These are phyloP conservation scores for Backusella tarrabulga DNA, from an alignment of 192 early-diverging fungal genomes.

Conservation along the genomic window DNA sequence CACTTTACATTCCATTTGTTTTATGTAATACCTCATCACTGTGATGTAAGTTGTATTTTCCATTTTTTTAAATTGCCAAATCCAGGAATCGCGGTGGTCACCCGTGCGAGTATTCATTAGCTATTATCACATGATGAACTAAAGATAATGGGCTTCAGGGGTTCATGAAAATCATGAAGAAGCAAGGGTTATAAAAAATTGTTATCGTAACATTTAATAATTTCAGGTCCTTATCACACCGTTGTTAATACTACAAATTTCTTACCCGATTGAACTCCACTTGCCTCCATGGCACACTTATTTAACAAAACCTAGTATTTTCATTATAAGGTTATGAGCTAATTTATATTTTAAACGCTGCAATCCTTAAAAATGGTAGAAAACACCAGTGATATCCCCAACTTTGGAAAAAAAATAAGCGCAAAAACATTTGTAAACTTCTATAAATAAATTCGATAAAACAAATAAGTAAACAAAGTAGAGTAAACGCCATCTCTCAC, in stretches of 20 bases:
- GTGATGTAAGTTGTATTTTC: not conserved
- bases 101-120: not conserved
- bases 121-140: not conserved
- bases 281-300: not conserved
- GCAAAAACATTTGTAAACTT: not conserved
- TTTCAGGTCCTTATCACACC: not conserved
- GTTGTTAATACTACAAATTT: not conserved
- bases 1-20: not conserved
- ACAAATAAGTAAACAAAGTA: not conserved
- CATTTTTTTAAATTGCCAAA: not conserved
- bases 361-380: not conserved
- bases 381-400: not conserved
- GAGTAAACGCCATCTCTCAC: not conserved
- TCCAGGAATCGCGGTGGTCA: not conserved
- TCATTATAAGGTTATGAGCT: not conserved
- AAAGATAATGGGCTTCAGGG: not conserved
- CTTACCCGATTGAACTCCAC: not conserved
- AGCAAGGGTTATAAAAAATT: not conserved
- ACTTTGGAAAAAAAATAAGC: not conserved
- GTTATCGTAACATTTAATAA: not conserved
- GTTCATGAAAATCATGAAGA: not conserved
- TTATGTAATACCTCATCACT: not conserved
- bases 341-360: not conserved
- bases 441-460: slow-evolving; percentile 9
- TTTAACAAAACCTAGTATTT: not conserved